Evolutionary conservation across 2,329 filamentous ascomycete genomes (phyloP).

Genomic region (Paracoccidioides lutzii): DNA sequence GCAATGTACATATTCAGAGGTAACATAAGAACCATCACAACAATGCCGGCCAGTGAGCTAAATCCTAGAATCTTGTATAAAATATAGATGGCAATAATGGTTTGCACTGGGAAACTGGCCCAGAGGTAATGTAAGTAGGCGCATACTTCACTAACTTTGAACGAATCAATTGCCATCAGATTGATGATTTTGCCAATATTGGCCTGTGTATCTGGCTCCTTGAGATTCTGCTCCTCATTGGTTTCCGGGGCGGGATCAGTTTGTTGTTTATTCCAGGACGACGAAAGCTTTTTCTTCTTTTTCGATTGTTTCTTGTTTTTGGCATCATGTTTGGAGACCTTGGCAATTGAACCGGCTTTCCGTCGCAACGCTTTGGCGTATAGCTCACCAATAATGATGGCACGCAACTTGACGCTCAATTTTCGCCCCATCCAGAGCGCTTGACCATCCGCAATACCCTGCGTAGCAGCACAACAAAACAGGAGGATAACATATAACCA

Average conservation of each 20-base stretch:
- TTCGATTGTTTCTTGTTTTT: slow-evolving; percentile 25
- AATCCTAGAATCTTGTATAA: slow-evolving; percentile 83
- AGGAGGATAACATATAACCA: slow-evolving; percentile 93
- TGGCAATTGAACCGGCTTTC: slow-evolving; percentile 67
- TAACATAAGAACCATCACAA: slow-evolving; percentile 77
- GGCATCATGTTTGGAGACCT: slow-evolving; percentile 56
- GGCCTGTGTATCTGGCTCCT: slow-evolving; percentile 55
- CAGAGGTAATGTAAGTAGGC: slow-evolving; percentile 95
- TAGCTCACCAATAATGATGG: slow-evolving; percentile 93
- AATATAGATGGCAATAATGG: slow-evolving; percentile 65
- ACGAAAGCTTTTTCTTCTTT: slow-evolving; percentile 37
- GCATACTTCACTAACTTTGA: slow-evolving; percentile 92
- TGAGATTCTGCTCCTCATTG: slow-evolving; percentile 15
- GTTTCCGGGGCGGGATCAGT: slow-evolving; percentile 12
- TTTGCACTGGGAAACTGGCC: slow-evolving; percentile 78
- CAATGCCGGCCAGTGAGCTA: slow-evolving; percentile 85
- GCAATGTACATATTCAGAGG: slow-evolving; percentile 86
- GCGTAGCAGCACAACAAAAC: slow-evolving; percentile 67
- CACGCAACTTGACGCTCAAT: slow-evolving; percentile 82
- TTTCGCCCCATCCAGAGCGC: slow-evolving; percentile 88
- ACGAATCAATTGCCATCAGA: slow-evolving; percentile 97
- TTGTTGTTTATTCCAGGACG: slow-evolving; percentile 46
- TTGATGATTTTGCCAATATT: slow-evolving; percentile 98
- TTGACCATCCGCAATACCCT: slow-evolving; percentile 72
- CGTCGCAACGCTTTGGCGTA: slow-evolving; percentile 90